A percentile compares a stretch with the other conserved stretches of the same genome.
Conservation (phyloP, 176 grass and related monocot genomes). For the Thalia dealbata region DNA sequence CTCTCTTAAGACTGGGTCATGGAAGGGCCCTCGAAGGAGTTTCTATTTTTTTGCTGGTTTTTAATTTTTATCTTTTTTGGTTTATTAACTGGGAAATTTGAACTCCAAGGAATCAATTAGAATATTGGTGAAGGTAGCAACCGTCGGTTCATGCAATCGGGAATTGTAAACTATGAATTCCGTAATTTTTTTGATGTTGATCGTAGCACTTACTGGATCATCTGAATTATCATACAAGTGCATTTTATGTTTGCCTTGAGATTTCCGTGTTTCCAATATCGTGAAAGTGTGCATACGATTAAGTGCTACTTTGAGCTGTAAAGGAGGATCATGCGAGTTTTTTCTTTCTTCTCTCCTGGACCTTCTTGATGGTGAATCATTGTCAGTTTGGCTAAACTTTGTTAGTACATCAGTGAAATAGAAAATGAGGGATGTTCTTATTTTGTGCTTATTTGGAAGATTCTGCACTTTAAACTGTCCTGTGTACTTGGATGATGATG, state of each 20-base stretch:
- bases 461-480: not conserved
- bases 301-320: too few relatives aligned
- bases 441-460: not conserved
- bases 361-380: too few relatives aligned
- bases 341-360: too few relatives aligned
- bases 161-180: not conserved
- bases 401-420: not conserved
- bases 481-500: not conserved
- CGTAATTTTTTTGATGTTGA: not conserved
- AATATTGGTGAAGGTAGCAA: not conserved
- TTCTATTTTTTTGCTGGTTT: not conserved
- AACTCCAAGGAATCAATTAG: not conserved
- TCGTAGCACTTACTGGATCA: too few relatives aligned
- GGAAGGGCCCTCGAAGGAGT: not conserved
- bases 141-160: not conserved
- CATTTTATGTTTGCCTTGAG: too few relatives aligned
- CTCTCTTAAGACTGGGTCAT: too few relatives aligned
- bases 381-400: not conserved
- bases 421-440: not conserved
- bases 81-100: not conserved
- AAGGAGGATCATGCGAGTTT: too few relatives aligned
- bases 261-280: too few relatives aligned
- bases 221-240: not conserved
- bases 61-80: not conserved
- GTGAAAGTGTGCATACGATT: too few relatives aligned